Base-by-base conservation (phyloP, 768 basidiomycete species). In the Suillus paluster region DNA sequence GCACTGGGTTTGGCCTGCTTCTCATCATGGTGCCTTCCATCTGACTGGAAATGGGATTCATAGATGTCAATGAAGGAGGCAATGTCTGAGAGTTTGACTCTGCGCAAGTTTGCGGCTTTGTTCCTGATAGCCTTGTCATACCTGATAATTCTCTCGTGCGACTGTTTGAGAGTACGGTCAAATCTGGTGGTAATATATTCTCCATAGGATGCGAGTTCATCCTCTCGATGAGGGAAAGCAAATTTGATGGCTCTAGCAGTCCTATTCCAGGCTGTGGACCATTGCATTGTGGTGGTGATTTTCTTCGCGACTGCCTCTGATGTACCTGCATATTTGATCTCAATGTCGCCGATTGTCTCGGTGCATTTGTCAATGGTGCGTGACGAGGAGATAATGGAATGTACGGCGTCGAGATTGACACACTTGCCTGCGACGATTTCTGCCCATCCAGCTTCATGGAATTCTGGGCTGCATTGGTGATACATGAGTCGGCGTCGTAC, bases 51-150 rank as follows among this genome's bases (percentile, higher is more conserved):
- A 5, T 54, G 53, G 1, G 53, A 33, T 6, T n/a, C n/a, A 15
- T 39, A 23, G 15, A 54, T 12, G 30, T 54, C 23, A 3, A n/a
- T 25, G 14, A 54, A 54, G 33, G 33, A 11, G 4, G 33, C 38
- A 38, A 58, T 10, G 36, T 79, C 71, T 12, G 67, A 63, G 65
- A 76, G 73, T 11, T 62, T 48, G 2, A 63, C 17, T 1, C 30
- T 6, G 15, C 61, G 62, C 11, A 66, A 61, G 0, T 66, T 62
- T 27, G 58, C 65, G 34, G 74, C 71, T 9, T 50, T 14, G 2
- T 67, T 68, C 8, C 79, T 58, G 25, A 77, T 55, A 0, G 72
- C 73, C 21, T 63, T 61, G 60, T 81, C 77, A 59, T 62, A 74
- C 14, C 62, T 41, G 60, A 80, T 63, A 63, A 79, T 62, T 7